Evolutionary conservation across 2,329 filamentous ascomycete genomes (phyloP), one percentile per base, ranked within the genome.

Genomic region (Keithomyces neogunnii): DNA sequence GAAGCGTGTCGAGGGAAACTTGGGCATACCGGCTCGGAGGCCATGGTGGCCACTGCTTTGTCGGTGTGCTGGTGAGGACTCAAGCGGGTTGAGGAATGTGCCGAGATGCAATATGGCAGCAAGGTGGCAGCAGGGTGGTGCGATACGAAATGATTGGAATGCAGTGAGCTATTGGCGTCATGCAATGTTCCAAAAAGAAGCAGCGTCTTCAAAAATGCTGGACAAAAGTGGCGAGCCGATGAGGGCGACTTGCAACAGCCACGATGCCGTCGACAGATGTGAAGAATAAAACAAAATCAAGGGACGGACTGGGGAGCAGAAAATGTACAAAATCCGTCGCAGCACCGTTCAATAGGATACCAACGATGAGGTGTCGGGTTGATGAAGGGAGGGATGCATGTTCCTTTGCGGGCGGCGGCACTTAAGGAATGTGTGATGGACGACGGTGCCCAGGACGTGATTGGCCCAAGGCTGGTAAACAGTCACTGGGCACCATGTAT

Each of bases 21-120:
- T 49, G 51, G 55, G 54, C 67, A 65, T 69, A 69, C 67, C 65
- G 65, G 61, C 61, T 69, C 65, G 52, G 67, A 65, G 57, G 64
- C 65, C 67, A 69, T 69, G 58, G 55, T 63, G 62, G 56, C 57
- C 52, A 55, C 53, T 53, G 57, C 51, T 54, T 56, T 51, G 51
- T 56, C 51, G 55, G 54, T 57, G 51, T 49, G 54, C 49, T 54
- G 50, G 8, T 50, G 29, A 50, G 54, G 49, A 51, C 54, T 47
- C 62, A 61, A 49, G 47, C 55, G 53, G 19, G 50, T 55, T 48
- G 49, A 49, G 50, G 59, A 61, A 65, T 59, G 62, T 63, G 66
- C 67, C 58, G 54, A 53, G 53, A 54, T 26, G 44, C n/a, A 45
- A 58, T 50, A 55, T 45, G 35, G 11, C 26, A n/a, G n/a, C 3